Evolutionary conservation across 2,329 filamentous ascomycete genomes (phyloP).

Genomic region (Septoria petroselini): DNA sequence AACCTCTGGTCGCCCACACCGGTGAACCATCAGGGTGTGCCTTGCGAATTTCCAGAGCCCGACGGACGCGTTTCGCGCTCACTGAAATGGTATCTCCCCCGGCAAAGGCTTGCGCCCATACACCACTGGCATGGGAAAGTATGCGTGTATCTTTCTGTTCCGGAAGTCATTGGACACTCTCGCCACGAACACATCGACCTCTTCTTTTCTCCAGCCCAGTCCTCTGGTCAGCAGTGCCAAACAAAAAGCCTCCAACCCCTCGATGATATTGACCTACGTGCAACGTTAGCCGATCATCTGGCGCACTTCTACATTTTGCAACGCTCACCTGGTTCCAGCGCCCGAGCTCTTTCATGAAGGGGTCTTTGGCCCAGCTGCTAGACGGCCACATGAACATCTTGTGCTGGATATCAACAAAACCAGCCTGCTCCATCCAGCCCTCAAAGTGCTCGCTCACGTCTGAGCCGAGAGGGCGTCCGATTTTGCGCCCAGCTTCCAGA

Average conservation of each 20-base stretch:
- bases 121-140: slow-evolving; percentile 41
- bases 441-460: slow-evolving; percentile 42
- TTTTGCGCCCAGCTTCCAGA: slow-evolving; percentile 39
- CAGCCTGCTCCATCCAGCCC: slow-evolving; percentile 41
- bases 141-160: slow-evolving; percentile 39
- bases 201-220: slow-evolving; percentile 44
- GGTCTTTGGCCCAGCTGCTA: slow-evolving; percentile 48
- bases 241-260: slow-evolving; percentile 45
- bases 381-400: slow-evolving; percentile 43
- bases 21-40: too few relatives aligned
- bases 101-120: slow-evolving; percentile 36
- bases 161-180: slow-evolving; percentile 37
- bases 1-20: too few relatives aligned
- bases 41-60: too few relatives aligned
- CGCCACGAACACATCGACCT: slow-evolving; percentile 45
- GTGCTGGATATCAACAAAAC: slow-evolving; percentile 46
- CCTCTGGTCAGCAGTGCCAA: slow-evolving; percentile 43
- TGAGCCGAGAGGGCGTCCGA: slow-evolving; percentile 43
- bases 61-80: not conserved
- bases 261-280: slow-evolving; percentile 38
- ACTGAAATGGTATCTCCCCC: slow-evolving; percentile 20
- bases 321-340: slow-evolving; percentile 39
- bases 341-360: slow-evolving; percentile 51
- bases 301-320: too few relatives aligned
- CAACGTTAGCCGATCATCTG: too few relatives aligned